A percentile compares a stretch with the other conserved stretches of the same genome.
These are phyloP conservation scores for Termitomyces sp. DNA, from an alignment of 768 basidiomycete genomes.

Conservation along the genomic window DNA sequence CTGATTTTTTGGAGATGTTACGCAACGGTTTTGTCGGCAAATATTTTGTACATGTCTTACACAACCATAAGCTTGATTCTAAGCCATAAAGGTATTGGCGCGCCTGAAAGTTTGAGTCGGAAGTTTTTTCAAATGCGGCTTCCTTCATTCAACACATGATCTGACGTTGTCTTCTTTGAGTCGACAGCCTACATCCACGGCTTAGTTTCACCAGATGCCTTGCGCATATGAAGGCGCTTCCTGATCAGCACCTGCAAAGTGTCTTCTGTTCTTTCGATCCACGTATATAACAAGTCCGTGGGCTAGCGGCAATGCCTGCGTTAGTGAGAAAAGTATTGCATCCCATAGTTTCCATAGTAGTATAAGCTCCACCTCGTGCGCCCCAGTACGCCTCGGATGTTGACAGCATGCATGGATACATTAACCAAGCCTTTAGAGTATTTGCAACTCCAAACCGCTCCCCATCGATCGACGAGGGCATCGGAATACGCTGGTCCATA, in stretches of 20 bases:
- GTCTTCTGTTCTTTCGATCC: conserved; percentile 1
- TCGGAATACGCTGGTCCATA: neutral
- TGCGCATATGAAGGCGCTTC: neutral
- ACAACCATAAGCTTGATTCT: too few species aligned
- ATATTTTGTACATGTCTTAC: neutral
- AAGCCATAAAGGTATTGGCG: neutral
- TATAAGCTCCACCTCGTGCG: neutral
- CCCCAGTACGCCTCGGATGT: neutral
- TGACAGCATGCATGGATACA: neutral
- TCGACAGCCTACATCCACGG: too few species aligned
- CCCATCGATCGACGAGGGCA: neutral
- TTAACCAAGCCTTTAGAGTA: neutral
- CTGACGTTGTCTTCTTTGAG: neutral
- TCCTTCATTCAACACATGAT: neutral
- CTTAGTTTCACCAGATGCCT: neutral
- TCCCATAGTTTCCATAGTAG: neutral
- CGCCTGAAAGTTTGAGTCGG: neutral
- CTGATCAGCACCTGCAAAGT: conserved; percentile 5
- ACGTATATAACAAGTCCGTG: conserved; percentile 2
- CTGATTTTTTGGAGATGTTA: neutral
- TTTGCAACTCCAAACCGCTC: neutral
- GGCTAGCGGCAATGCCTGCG: neutral
- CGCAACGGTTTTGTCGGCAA: neutral
- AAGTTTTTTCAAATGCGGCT: too few species aligned
- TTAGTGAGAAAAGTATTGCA: neutral